Percentiles rank a stretch among this genome's conserved stretches.
These are phyloP conservation scores for Sporothrix dimorphospora DNA, from an alignment of 2,329 filamentous ascomycete species.

Conservation along the genomic window DNA sequence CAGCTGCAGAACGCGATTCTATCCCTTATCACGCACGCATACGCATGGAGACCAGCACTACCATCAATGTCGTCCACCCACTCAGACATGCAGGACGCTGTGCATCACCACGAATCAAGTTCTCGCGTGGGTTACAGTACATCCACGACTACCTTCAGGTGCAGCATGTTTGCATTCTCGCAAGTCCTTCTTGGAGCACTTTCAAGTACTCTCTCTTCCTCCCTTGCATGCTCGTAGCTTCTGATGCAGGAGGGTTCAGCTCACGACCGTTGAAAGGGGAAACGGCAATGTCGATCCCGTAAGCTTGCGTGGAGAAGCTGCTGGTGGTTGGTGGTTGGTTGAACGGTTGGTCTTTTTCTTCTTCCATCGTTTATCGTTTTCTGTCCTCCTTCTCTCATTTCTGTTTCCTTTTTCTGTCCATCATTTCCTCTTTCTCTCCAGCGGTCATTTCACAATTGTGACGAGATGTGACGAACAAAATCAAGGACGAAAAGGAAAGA, in stretches of 20 bases:
- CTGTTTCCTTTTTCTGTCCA: not conserved
- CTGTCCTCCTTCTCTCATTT: not conserved
- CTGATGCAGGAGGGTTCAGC: not conserved
- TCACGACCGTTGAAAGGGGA: constrained; percentile 10
- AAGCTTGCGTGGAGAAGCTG: not conserved
- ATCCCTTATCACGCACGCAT: not conserved
- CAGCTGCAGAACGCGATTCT: not conserved
- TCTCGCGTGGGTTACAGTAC: not conserved
- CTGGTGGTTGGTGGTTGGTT: not conserved
- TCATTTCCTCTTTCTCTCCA: not conserved
- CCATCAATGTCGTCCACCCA: not conserved
- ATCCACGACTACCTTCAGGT: not conserved
- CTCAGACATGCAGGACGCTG: not conserved
- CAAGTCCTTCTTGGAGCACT: not conserved
- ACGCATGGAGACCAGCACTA: too few relatives aligned
- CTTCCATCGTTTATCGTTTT: not conserved
- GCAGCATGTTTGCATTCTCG: not conserved
- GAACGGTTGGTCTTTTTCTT: not conserved
- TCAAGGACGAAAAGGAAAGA: not conserved
- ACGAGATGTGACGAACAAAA: not conserved
- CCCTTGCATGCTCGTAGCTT: not conserved
- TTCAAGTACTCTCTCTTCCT: not conserved
- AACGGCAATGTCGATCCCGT: constrained; percentile 17
- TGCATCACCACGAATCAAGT: not conserved
- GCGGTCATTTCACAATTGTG: not conserved